These are phyloP conservation scores for Gyrodon lividus DNA, from an alignment of 768 basidiomycete genomes.

Conservation along the genomic window DNA sequence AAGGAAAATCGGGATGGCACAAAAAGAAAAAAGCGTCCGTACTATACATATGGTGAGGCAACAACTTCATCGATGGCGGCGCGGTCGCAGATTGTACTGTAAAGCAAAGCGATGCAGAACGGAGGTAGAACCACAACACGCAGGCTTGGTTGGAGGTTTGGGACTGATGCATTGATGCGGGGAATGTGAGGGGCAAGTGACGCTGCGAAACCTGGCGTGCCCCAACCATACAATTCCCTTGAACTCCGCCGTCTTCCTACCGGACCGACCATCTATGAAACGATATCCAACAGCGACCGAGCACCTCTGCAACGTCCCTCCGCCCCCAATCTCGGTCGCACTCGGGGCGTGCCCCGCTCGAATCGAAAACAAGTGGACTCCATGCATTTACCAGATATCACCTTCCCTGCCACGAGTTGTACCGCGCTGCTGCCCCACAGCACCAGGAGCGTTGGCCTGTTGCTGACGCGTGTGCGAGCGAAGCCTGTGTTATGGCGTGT, in stretches of 20 bases:
- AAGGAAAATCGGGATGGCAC: constrained; percentile 32
- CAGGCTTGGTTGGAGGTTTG: constrained; percentile 21
- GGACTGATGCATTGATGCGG: constrained; percentile 4
- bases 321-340: constrained; percentile 43
- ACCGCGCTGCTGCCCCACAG: constrained; percentile 45
- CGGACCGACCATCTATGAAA: constrained; percentile 34
- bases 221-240: constrained; percentile 18
- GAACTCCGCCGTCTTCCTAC: constrained; percentile 16
- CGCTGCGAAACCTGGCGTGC: constrained; percentile 22
- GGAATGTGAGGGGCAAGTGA: constrained; percentile 16
- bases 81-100: constrained; percentile 19
- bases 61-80: constrained; percentile 32
- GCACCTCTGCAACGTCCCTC: constrained; percentile 34
- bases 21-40: constrained; percentile 82
- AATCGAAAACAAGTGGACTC: constrained; percentile 30
- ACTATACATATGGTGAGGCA: constrained; percentile 44
- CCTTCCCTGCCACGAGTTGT: constrained; percentile 42
- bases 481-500: constrained; percentile 49
- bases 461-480: constrained; percentile 86
- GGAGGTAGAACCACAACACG: constrained; percentile 14
- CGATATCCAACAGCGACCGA: constrained; percentile 36
- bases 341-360: constrained; percentile 41
- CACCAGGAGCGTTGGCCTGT: constrained; percentile 52
- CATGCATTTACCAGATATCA: constrained; percentile 43
- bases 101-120: constrained; percentile 17